phyloP scores from a whole-genome alignment of 176 grass and related monocot genomes.

The Cymbopogon citratus region DNA sequence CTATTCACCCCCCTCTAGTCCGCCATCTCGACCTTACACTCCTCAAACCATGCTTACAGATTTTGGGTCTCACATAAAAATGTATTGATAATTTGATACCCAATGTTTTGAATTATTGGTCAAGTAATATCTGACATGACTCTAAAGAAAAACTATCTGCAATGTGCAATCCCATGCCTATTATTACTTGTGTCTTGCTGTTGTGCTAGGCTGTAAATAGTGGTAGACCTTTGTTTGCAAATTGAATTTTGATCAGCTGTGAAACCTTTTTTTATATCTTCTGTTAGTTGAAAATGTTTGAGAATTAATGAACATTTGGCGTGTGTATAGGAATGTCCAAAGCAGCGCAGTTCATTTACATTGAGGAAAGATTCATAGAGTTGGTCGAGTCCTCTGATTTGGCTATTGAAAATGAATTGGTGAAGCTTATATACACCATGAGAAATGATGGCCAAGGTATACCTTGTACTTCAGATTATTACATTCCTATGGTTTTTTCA shows the following conservation, averaged over 20 bases:
- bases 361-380: no score
- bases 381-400: no score
- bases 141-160: not conserved
- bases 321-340: no score
- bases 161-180: not conserved
- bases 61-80: not conserved
- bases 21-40: no score
- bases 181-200: conserved; percentile 14
- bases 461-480: no score
- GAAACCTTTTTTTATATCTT: conserved; percentile 48
- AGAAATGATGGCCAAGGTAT: no score
- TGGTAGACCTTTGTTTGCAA: conserved; percentile 21
- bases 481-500: no score
- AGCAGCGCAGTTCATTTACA: no score
- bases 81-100: not conserved
- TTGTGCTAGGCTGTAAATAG: conserved; percentile 32
- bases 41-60: not conserved
- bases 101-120: conserved; percentile 14
- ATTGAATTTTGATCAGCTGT: conserved; percentile 32
- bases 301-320: no score
- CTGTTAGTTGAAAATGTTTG: conserved; percentile 57
- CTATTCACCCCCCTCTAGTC: no score
- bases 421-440: no score
- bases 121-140: not conserved
- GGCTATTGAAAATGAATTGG: no score